These are phyloP conservation scores for Colletotrichum eleusines DNA, from an alignment of 2,329 filamentous ascomycete genomes.

Conservation along the genomic window DNA sequence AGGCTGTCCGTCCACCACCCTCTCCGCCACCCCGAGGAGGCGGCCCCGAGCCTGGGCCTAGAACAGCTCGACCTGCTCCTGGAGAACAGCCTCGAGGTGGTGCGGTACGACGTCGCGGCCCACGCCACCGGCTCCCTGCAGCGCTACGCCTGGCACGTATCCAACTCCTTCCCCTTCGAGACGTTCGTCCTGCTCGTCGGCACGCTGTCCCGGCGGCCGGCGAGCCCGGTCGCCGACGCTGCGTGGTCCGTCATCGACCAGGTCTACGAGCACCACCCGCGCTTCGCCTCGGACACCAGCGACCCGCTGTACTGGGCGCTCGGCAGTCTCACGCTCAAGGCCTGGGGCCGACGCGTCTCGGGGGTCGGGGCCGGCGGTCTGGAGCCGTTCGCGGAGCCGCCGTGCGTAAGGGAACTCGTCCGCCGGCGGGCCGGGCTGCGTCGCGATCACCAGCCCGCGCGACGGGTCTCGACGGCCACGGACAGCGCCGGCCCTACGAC, in stretches of 20 bases:
- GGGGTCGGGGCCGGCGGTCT: not conserved
- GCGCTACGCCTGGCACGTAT: constrained; percentile 67
- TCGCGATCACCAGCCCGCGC: not conserved
- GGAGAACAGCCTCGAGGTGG: constrained; percentile 62
- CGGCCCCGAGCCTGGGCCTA: constrained; percentile 50
- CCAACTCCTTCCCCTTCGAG: constrained; percentile 66
- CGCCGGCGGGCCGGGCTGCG: not conserved
- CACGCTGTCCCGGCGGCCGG: constrained; percentile 61
- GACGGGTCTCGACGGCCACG: too few relatives aligned
- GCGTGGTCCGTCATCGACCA: constrained; percentile 63
- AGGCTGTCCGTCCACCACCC: constrained; percentile 17
- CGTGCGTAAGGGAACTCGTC: not conserved
- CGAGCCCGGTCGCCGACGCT: constrained; percentile 62
- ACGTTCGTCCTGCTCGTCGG: constrained; percentile 66
- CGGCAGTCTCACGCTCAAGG: constrained; percentile 61
- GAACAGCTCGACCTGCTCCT: constrained; percentile 67
- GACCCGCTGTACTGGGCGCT: constrained; percentile 49
- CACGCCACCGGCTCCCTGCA: constrained; percentile 56
- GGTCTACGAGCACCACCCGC: constrained; percentile 43
- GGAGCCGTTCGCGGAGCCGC: not conserved
- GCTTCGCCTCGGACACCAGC: constrained; percentile 5
- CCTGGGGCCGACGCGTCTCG: constrained; percentile 55
- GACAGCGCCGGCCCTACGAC: not conserved
- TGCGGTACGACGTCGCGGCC: constrained; percentile 59
- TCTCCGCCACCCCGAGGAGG: not conserved